Percentiles rank a stretch among this genome's conserved stretches.
phyloP scores from a whole-genome alignment of 2,329 filamentous ascomycete genomes.

The Tolypocladium inflatum region DNA sequence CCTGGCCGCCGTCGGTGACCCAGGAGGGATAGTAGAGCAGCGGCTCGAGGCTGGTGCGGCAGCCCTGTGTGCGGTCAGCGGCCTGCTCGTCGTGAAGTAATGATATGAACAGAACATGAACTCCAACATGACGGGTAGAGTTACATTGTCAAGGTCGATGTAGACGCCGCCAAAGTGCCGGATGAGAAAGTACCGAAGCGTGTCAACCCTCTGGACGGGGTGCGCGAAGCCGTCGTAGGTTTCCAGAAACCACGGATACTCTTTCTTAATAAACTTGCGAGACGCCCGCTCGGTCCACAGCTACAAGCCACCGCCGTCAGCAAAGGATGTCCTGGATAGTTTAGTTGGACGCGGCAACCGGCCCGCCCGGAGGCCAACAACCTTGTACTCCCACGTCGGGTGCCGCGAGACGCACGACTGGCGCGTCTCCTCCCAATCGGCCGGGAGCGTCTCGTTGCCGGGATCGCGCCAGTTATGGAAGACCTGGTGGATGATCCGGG shows the following conservation, averaged over 20 bases:
- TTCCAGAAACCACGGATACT: constrained; percentile 70
- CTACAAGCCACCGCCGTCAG: background rate
- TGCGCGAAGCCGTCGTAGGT: constrained; percentile 67
- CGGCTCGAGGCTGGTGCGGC: constrained; percentile 5
- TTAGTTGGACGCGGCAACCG: background rate
- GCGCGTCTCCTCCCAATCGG: background rate
- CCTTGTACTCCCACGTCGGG: constrained; percentile 7
- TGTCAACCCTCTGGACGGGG: constrained; percentile 68
- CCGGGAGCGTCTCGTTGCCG: constrained; percentile 1
- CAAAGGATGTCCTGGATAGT: background rate
- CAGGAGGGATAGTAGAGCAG: constrained; percentile 6
- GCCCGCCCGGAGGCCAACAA: background rate
- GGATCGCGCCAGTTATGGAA: constrained; percentile 1
- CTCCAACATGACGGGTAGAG: background rate
- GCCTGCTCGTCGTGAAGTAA: background rate
- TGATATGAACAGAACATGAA: background rate
- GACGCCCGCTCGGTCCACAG: constrained; percentile 68
- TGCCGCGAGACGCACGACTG: constrained; percentile 1
- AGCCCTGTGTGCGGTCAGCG: constrained; percentile 21
- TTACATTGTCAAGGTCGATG: constrained; percentile 56
- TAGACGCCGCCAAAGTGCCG: constrained; percentile 72
- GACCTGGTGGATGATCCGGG: constrained; percentile 4
- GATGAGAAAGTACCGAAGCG: constrained; percentile 72
- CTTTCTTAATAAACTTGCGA: constrained; percentile 58
- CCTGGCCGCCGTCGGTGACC: constrained; percentile 3